Evolutionary conservation across 345 rosid genomes (phyloP).

Genomic region (Bruguiera gymnorhiza): DNA sequence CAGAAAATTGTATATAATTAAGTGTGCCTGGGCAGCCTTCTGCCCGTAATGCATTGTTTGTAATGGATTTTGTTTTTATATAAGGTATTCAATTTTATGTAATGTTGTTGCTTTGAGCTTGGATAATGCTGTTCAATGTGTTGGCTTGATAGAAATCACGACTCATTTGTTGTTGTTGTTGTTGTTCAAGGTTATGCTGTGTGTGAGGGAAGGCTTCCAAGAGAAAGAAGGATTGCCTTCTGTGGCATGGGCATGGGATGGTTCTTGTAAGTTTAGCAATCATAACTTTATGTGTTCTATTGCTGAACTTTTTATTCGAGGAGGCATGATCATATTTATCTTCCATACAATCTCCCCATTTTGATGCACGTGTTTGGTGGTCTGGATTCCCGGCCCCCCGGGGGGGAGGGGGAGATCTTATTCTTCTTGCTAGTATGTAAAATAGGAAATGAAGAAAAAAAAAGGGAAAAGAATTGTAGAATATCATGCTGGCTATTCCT

Average conservation of each 20-base stretch:
- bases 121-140: neutral
- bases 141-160: neutral
- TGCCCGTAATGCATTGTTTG: no score
- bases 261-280: slow-evolving; percentile 60
- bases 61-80: neutral
- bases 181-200: slow-evolving; percentile 53
- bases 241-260: slow-evolving; percentile 92
- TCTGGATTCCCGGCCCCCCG: no score
- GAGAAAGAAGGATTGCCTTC: slow-evolving; percentile 57
- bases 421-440: no score
- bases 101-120: neutral
- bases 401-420: no score
- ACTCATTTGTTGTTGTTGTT: slow-evolving; percentile 2
- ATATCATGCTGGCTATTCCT: no score
- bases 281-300: neutral
- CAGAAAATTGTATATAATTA: no score
- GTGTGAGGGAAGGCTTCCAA: slow-evolving; percentile 45
- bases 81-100: neutral
- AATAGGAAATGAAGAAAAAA: no score
- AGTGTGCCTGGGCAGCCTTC: no score
- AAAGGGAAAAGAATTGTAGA: no score
- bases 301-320: neutral
- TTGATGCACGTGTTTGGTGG: no score
- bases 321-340: neutral
- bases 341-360: no score